Evolutionary conservation across 2,329 filamentous ascomycete genomes (phyloP).

Genomic region (Cladosporium phlei): DNA sequence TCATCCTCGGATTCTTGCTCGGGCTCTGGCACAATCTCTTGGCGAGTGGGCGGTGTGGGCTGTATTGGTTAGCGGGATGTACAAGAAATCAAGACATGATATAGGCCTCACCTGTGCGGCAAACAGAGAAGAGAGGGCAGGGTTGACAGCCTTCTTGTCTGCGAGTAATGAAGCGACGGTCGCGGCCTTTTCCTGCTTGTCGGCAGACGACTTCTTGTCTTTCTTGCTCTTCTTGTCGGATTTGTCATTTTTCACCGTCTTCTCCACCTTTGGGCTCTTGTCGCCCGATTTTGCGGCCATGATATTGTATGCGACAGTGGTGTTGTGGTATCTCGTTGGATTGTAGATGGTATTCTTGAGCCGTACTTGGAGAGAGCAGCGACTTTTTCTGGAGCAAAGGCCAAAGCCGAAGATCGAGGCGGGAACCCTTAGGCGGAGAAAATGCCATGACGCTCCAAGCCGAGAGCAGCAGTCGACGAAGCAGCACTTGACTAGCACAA

Average conservation of each 20-base stretch:
- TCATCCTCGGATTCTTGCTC: conserved; percentile 29
- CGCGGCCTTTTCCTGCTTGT: conserved; percentile 12
- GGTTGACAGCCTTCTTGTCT: conserved; percentile 38
- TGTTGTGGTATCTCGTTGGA: too few relatives aligned
- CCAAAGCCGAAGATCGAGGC: too few relatives aligned
- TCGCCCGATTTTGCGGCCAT: conserved; percentile 9
- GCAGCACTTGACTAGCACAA: too few relatives aligned
- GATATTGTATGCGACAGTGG: background rate
- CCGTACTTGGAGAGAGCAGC: too few relatives aligned
- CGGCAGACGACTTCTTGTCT: conserved; percentile 15
- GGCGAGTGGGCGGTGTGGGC: conserved; percentile 24
- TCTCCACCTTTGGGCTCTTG: conserved; percentile 14
- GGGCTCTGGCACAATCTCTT: conserved; percentile 19
- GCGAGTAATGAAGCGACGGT: conserved; percentile 24
- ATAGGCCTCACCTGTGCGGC: conserved; percentile 28
- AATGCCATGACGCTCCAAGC: too few relatives aligned
- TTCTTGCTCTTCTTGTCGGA: conserved; percentile 17
- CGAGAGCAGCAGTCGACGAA: too few relatives aligned
- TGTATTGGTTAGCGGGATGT: conserved; percentile 19
- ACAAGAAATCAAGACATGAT: too few relatives aligned
- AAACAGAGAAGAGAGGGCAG: conserved; percentile 45
- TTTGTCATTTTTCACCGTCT: conserved; percentile 15
- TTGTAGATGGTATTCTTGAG: too few relatives aligned
- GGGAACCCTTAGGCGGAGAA: too few relatives aligned
- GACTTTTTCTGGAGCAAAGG: too few relatives aligned